These are phyloP conservation scores for Microcyclosporella mali DNA, from an alignment of 2,329 filamentous ascomycete genomes.

Conservation along the genomic window DNA sequence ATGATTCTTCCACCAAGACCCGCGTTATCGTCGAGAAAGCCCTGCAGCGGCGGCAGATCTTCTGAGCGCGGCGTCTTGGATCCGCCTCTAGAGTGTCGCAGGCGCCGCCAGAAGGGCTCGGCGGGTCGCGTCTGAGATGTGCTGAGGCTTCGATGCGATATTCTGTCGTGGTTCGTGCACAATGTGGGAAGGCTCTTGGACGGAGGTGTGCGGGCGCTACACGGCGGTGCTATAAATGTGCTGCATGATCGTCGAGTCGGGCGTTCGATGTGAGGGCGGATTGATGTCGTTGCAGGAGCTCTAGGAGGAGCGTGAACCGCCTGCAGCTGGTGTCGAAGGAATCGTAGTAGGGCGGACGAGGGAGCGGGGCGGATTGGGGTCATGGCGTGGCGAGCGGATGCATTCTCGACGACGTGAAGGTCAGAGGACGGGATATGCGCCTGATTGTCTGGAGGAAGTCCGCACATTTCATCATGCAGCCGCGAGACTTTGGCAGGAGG, in stretches of 20 bases:
- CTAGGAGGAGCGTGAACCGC: no score
- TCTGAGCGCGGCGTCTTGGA: constrained; percentile 44
- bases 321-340: constrained; percentile 65
- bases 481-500: no score
- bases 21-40: constrained; percentile 55
- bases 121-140: constrained; percentile 10
- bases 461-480: no score
- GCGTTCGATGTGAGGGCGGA: no score
- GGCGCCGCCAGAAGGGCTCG: constrained; percentile 24
- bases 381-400: constrained; percentile 16
- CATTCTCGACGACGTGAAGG: neutral
- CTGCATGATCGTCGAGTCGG: constrained; percentile 28
- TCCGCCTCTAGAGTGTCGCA: constrained; percentile 18
- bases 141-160: constrained; percentile 16
- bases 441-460: no score
- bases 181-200: constrained; percentile 2
- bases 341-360: constrained; percentile 59
- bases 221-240: constrained; percentile 4
- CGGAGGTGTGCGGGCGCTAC: neutral
- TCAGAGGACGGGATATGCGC: no score
- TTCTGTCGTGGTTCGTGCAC: constrained; percentile 20
- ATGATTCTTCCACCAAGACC: constrained; percentile 59
- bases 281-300: no score
- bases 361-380: constrained; percentile 35
- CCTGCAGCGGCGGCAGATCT: constrained; percentile 49